These are phyloP conservation scores for Atalantia buxifolia DNA, from an alignment of 345 rosid genomes.

Conservation along the genomic window DNA sequence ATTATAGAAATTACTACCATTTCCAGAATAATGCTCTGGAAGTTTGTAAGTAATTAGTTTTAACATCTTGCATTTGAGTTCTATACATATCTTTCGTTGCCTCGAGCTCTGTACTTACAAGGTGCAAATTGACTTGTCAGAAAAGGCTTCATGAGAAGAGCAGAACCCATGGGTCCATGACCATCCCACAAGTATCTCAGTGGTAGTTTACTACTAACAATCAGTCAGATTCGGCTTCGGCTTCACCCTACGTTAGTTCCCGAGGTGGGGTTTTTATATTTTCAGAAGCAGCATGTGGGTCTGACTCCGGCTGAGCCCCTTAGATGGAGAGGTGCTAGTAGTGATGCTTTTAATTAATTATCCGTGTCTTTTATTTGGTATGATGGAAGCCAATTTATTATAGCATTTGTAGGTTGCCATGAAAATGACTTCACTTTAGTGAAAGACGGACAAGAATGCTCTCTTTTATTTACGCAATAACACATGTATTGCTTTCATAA, in stretches of 20 bases:
- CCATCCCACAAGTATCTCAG: not conserved
- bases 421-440: constrained; percentile 15
- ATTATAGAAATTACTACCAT: not conserved
- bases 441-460: not conserved
- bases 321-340: not conserved
- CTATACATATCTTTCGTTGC: too few species aligned
- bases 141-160: not conserved
- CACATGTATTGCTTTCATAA: too few species aligned
- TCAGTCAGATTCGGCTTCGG: not conserved
- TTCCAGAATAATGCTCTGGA: not conserved
- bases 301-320: not conserved
- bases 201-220: too few species aligned
- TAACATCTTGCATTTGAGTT: not conserved
- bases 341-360: too few species aligned
- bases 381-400: constrained; percentile 19
- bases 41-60: not conserved
- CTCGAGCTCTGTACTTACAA: too few species aligned
- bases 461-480: too few species aligned
- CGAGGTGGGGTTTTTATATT: not conserved
- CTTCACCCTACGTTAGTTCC: not conserved
- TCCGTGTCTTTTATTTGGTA: constrained; percentile 9
- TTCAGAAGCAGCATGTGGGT: not conserved
- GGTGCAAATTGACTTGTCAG: constrained; percentile 22
- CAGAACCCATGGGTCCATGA: not conserved
- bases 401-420: constrained; percentile 21